Evolutionary conservation across 208 protist species (phyloP), one percentile per base, ranked within the genome.

Genomic region (Leptomonas seymouri): DNA sequence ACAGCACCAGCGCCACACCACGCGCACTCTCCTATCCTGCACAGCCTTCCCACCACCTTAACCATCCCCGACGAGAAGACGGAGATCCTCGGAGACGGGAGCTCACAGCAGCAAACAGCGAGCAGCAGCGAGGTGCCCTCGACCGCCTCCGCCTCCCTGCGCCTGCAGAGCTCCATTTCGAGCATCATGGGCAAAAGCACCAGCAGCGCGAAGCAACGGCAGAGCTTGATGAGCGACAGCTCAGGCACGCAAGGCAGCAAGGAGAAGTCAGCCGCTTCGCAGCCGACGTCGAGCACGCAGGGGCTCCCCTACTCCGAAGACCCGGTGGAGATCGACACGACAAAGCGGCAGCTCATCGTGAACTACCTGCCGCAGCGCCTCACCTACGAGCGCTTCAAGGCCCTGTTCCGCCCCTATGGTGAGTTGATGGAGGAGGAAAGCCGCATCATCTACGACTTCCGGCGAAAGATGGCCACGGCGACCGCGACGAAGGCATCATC

Each of bases 371-470:
- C 85, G n/a, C 85, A 87, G 59, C 54, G 59, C 8, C 36, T 91
- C 18, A 80, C 70, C 9, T 74, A 86, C 59, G 80, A 82, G 15
- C 80, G 85, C 21, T 88, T 88, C 27, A 67, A 67, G 18, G 30
- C 54, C 0, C 64, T 91, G 25, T 91, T 91, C 74, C 69, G 78
- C 9, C 73, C 45, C n/a, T 88, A 69, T 67, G 85, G 82, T 7
- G 76, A 80, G 54, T 39, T 86, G 7, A 62, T 77, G 45, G 77
- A 76, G 45, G 65, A 74, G 51, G 61, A 45, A 28, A 83, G 70
- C 21, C 83, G 85, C 69, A 86, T 91, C 70, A 85, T 91, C 55
- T 82, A 82, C 61, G 85, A 91, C 53, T 74, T 79, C 67, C 71
- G 72, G 42, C 66, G 50, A 42, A 71, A 71, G 45, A 44, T 48